These are phyloP conservation scores for Saturnispora diversa DNA, from an alignment of 805 yeast genomes.

Conservation along the genomic window DNA sequence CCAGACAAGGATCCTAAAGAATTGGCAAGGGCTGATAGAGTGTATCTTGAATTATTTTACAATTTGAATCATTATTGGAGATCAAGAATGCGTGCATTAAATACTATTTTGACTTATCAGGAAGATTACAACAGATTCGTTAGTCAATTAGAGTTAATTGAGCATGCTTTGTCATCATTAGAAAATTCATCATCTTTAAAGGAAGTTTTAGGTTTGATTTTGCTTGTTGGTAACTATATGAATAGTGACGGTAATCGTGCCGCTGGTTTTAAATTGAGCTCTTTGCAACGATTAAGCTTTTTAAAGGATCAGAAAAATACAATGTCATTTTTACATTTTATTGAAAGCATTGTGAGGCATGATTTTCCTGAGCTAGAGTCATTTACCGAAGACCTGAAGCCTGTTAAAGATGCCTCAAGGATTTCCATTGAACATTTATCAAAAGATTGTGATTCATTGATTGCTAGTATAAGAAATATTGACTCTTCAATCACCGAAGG, in stretches of 20 bases:
- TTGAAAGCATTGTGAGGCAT: constrained; percentile 79
- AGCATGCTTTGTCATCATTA: constrained; percentile 62
- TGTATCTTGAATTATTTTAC: constrained; percentile 74
- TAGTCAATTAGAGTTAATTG: constrained; percentile 58
- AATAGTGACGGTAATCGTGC: constrained; percentile 91
- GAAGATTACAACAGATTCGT: constrained; percentile 71
- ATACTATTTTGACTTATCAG: constrained; percentile 60
- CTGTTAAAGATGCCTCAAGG: constrained; percentile 55
- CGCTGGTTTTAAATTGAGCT: constrained; percentile 79
- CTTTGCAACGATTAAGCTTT: constrained; percentile 83
- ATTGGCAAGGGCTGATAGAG: constrained; percentile 78
- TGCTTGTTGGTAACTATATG: constrained; percentile 94
- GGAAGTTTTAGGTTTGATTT: constrained; percentile 70
- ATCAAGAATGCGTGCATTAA: constrained; percentile 77
- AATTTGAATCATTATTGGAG: constrained; percentile 88
- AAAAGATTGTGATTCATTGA: constrained; percentile 59
- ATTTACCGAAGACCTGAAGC: constrained; percentile 65
- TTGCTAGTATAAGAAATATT: constrained; percentile 57
- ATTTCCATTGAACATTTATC: constrained; percentile 76
- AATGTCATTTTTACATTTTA: constrained; percentile 84
- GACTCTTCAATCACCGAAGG: constrained; percentile 72
- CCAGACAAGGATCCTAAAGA: constrained; percentile 70
- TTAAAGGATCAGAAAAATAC: constrained; percentile 84
- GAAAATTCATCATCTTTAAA: constrained; percentile 59
- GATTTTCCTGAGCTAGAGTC: constrained; percentile 71